phyloP scores from a whole-genome alignment of 192 early-diverging fungal species.

The Coemansia asiatica region DNA sequence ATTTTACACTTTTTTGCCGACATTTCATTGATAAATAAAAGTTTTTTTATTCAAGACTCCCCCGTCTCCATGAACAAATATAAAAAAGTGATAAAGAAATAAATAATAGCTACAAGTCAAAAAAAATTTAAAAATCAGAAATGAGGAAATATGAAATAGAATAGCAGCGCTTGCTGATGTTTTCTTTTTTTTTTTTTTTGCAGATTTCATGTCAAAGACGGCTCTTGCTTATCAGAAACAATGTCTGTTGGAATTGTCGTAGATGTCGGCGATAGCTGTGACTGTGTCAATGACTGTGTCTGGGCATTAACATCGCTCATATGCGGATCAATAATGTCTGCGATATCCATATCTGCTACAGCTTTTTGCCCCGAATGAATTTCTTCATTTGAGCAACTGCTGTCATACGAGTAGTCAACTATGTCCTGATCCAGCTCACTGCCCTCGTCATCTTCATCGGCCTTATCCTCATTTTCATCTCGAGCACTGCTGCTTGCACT shows the following conservation, averaged over 20 bases:
- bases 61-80: constrained; percentile 42
- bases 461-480: neutral
- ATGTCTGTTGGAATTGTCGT: no score
- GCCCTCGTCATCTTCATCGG: neutral
- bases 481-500: constrained; percentile 4
- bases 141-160: no score
- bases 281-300: neutral
- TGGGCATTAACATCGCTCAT: constrained; percentile 11
- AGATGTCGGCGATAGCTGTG: no score
- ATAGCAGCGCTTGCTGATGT: no score
- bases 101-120: neutral
- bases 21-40: neutral
- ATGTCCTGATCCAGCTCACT: constrained; percentile 13
- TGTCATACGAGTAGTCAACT: constrained; percentile 10
- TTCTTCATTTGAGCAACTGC: neutral
- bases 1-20: neutral
- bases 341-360: neutral
- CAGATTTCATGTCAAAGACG: no score
- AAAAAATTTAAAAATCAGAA: no score
- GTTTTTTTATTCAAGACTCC: constrained; percentile 13
- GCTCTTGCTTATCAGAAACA: no score
- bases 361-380: neutral
- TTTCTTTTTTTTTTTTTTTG: no score
- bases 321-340: constrained; percentile 8
- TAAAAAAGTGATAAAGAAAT: neutral